phyloP scores from a whole-genome alignment of 768 basidiomycete species.

The Exidia glandulosa region DNA sequence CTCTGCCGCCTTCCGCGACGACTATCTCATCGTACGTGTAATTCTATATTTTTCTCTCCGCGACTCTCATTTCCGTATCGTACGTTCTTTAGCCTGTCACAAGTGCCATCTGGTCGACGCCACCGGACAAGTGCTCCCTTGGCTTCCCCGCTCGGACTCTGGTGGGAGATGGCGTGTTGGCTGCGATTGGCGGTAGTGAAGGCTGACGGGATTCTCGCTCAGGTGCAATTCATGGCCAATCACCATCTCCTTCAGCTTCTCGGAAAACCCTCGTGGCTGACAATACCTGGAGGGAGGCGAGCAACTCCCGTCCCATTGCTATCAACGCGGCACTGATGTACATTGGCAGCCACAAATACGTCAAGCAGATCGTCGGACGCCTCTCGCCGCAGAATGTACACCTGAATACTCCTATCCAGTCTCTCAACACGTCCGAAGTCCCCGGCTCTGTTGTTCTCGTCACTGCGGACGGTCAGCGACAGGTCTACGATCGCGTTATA shows the following conservation, averaged over 20 bases:
- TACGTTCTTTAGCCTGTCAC: slow-evolving; percentile 23
- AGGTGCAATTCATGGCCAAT: slow-evolving; percentile 65
- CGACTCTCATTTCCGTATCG: not conserved
- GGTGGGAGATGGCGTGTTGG: slow-evolving; percentile 17
- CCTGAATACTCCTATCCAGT: slow-evolving; percentile 43
- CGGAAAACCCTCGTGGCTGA: slow-evolving; percentile 63
- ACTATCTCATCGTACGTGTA: slow-evolving; percentile 23
- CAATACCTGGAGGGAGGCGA: slow-evolving; percentile 62
- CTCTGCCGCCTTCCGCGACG: slow-evolving; percentile 23
- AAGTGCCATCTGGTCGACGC: slow-evolving; percentile 56
- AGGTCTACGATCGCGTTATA: slow-evolving; percentile 58
- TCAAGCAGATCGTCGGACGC: slow-evolving; percentile 45
- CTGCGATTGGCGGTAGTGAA: not conserved
- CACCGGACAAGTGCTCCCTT: slow-evolving; percentile 53
- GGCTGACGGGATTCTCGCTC: not conserved
- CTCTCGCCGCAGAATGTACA: slow-evolving; percentile 45
- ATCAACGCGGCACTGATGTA: not conserved
- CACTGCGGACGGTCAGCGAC: slow-evolving; percentile 33
- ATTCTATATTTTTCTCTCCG: not conserved
- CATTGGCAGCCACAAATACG: slow-evolving; percentile 45
- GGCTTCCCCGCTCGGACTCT: slow-evolving; percentile 64
- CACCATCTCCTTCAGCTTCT: slow-evolving; percentile 63
- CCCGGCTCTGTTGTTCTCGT: slow-evolving; percentile 28
- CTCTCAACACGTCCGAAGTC: slow-evolving; percentile 25
- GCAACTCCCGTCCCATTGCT: slow-evolving; percentile 6